phyloP scores from a whole-genome alignment of 2,329 filamentous ascomycete species.

The Chaetomium sp. region DNA sequence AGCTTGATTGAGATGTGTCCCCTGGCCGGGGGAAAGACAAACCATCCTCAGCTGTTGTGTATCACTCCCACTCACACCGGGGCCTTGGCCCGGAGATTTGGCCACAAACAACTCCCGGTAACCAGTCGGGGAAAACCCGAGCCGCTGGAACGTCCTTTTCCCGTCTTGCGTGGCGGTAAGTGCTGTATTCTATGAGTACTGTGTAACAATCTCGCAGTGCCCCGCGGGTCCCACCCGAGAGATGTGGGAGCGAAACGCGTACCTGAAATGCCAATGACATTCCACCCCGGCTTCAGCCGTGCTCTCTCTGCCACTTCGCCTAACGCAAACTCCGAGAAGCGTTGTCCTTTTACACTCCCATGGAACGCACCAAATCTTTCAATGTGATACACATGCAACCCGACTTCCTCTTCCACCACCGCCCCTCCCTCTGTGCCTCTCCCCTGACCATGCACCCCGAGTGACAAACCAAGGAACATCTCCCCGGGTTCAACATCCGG shows the following conservation, averaged over 20 bases:
- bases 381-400: constrained; percentile 33
- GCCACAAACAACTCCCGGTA: constrained; percentile 26
- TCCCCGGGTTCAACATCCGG: constrained; percentile 22
- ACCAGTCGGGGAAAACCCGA: constrained; percentile 27
- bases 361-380: constrained; percentile 23
- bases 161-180: constrained; percentile 28
- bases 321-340: constrained; percentile 24
- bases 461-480: constrained; percentile 21
- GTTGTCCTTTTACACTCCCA: background rate
- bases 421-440: no score
- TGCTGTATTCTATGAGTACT: constrained; percentile 15
- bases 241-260: constrained; percentile 1
- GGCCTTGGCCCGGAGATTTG: background rate
- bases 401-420: constrained; percentile 19
- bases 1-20: background rate
- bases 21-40: constrained; percentile 13
- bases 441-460: background rate
- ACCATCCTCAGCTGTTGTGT: constrained; percentile 7
- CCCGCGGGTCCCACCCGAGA: no score
- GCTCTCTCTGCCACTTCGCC: constrained; percentile 17
- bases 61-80: background rate
- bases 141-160: constrained; percentile 23
- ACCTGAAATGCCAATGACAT: constrained; percentile 27
- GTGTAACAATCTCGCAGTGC: background rate
- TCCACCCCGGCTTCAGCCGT: constrained; percentile 17